These are phyloP conservation scores for Epichloe coenophiala DNA, from an alignment of 2,329 filamentous ascomycete genomes.

Conservation along the genomic window DNA sequence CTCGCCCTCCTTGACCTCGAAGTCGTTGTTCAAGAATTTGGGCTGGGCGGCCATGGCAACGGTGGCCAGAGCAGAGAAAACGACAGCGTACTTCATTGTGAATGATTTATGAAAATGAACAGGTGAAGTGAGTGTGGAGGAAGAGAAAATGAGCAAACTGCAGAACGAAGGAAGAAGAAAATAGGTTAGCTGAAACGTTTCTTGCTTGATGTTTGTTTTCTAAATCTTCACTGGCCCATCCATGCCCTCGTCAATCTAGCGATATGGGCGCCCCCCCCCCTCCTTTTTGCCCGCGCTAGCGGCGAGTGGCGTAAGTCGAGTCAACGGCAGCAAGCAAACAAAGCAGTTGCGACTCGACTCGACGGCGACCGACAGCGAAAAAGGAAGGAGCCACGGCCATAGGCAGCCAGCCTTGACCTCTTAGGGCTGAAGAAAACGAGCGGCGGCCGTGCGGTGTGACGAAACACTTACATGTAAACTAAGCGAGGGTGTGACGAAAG, in stretches of 20 bases:
- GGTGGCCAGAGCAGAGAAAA: slow-evolving; percentile 17
- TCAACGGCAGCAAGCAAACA: not conserved
- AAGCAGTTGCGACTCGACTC: not conserved
- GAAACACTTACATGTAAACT: not conserved
- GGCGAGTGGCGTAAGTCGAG: not conserved
- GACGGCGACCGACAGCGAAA: not conserved
- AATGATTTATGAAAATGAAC: not conserved
- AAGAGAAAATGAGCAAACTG: not conserved
- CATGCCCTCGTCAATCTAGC: not conserved
- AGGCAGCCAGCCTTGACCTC: not conserved
- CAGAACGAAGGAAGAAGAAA: not conserved
- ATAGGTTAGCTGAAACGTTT: not conserved
- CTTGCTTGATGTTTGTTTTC: not conserved
- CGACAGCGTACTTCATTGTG: slow-evolving; percentile 25
- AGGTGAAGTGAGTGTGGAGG: not conserved
- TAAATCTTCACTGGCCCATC: not conserved
- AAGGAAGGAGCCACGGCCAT: not conserved
- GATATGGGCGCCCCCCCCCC: not conserved
- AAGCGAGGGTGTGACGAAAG: slow-evolving; percentile 1
- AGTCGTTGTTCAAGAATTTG: slow-evolving; percentile 19
- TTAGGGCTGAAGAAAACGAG: not conserved
- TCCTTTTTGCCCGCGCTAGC: too few relatives aligned
- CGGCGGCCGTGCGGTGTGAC: not conserved
- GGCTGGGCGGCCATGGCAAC: slow-evolving; percentile 17
- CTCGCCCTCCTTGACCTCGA: slow-evolving; percentile 16